Percentiles rank a stretch among this genome's conserved stretches.
Evolutionary conservation across 2,329 filamentous ascomycete genomes (phyloP).

Genomic region (Aureobasidium sp.): DNA sequence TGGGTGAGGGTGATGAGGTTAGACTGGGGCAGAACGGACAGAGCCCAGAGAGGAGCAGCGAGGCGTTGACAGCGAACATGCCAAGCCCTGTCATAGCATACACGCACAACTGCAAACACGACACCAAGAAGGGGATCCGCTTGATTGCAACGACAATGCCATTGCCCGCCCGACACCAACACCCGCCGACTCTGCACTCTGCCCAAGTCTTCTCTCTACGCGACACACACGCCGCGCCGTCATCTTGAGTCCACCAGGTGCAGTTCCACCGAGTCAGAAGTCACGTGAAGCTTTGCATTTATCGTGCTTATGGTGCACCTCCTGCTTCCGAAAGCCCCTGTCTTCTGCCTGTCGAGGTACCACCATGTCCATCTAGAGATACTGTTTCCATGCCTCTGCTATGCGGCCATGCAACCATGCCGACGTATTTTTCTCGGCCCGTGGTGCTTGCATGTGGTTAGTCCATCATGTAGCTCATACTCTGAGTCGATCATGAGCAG

Average conservation of each 20-base stretch:
- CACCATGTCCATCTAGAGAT: not conserved
- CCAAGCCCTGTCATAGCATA: not conserved
- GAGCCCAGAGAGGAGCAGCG: not conserved
- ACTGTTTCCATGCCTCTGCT: not conserved
- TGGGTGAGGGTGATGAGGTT: conserved; percentile 11
- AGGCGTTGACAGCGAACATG: conserved; percentile 4
- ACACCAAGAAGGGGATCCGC: not conserved
- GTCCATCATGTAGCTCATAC: not conserved
- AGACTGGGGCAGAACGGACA: not conserved
- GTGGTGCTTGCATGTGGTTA: not conserved
- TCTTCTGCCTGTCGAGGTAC: not conserved
- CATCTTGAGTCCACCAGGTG: not conserved
- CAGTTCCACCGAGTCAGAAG: not conserved
- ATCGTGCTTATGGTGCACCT: not conserved
- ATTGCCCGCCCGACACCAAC: not conserved
- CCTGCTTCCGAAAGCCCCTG: not conserved
- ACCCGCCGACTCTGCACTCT: not conserved
- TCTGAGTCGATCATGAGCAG: not conserved
- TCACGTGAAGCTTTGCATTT: not conserved
- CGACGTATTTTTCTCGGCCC: not conserved
- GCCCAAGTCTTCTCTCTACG: not conserved
- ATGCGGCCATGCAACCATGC: not conserved
- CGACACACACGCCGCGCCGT: not conserved
- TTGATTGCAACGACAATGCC: not conserved
- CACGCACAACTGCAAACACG: not conserved